A percentile compares a stretch with the other conserved stretches of the same genome.
Evolutionary conservation across 345 rosid genomes (phyloP).

Genomic region (Cochlearia excelsa): DNA sequence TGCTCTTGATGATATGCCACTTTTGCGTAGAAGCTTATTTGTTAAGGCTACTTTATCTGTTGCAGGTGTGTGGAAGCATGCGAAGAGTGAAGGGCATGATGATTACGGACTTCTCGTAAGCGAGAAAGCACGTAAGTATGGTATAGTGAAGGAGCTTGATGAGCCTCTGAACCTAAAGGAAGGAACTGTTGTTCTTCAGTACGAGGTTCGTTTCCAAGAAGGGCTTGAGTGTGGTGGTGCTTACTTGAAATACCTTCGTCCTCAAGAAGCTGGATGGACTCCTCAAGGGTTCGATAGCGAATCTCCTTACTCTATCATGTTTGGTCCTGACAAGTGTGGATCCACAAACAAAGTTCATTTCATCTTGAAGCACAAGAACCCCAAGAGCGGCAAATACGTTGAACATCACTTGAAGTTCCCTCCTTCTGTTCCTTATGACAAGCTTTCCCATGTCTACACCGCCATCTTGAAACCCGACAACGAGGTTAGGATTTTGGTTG

Average conservation of each 20-base stretch:
- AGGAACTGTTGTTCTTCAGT: slow-evolving; percentile 61
- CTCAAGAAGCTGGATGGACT: slow-evolving; percentile 69
- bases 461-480: slow-evolving; percentile 69
- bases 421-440: slow-evolving; percentile 76
- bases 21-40: background rate
- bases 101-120: slow-evolving; percentile 78
- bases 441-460: slow-evolving; percentile 73
- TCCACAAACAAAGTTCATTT: slow-evolving; percentile 81
- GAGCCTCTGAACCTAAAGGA: slow-evolving; percentile 52
- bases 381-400: slow-evolving; percentile 65
- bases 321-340: slow-evolving; percentile 89
- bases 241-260: slow-evolving; percentile 63
- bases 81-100: slow-evolving; percentile 71
- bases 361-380: slow-evolving; percentile 78
- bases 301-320: slow-evolving; percentile 77
- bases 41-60: background rate
- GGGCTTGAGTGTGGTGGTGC: slow-evolving; percentile 93
- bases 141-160: slow-evolving; percentile 63
- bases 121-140: slow-evolving; percentile 66
- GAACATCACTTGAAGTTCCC: slow-evolving; percentile 85
- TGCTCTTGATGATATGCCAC: background rate
- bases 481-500: slow-evolving; percentile 56
- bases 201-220: slow-evolving; percentile 64
- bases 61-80: slow-evolving; percentile 68
- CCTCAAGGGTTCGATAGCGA: slow-evolving; percentile 60